Evolutionary conservation across 2,329 filamentous ascomycete genomes (phyloP).

Genomic region (Monosporascus sp.): DNA sequence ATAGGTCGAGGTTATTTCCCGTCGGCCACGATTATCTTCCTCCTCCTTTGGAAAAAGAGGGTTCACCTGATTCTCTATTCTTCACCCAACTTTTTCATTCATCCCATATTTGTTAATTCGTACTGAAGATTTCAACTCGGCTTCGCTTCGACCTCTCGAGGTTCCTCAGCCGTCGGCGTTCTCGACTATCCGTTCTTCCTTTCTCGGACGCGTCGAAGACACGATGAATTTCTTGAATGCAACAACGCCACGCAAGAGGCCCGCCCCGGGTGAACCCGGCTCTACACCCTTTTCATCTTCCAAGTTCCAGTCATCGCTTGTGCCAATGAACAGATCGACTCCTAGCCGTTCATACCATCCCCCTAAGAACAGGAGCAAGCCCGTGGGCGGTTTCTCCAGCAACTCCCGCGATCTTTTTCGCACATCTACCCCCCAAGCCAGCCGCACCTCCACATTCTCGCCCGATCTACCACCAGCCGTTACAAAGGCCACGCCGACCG

Average conservation of each 20-base stretch:
- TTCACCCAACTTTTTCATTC: neutral
- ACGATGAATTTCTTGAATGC: constrained; percentile 19
- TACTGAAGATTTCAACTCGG: no score
- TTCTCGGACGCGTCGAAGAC: constrained; percentile 4
- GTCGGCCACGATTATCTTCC: neutral
- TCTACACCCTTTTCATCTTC: constrained; percentile 25
- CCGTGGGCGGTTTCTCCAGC: constrained; percentile 6
- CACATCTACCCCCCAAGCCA: constrained; percentile 22
- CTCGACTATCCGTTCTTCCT: neutral
- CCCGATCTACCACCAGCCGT: constrained; percentile 22
- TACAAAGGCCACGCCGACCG: constrained; percentile 14
- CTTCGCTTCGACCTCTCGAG: no score
- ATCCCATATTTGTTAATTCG: no score
- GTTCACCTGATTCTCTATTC: no score
- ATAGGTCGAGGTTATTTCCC: neutral
- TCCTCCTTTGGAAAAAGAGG: neutral
- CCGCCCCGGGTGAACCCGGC: constrained; percentile 23
- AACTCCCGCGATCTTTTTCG: constrained; percentile 25
- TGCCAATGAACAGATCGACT: constrained; percentile 22
- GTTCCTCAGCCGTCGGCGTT: neutral
- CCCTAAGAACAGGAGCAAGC: constrained; percentile 11
- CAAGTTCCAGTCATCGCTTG: constrained; percentile 29
- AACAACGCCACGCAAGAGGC: constrained; percentile 22
- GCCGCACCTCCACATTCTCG: constrained; percentile 22
- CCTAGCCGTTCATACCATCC: constrained; percentile 16